Percentiles rank a stretch among this genome's conserved stretches.
These are phyloP conservation scores for Salix dunnii DNA, from an alignment of 345 rosid genomes.

Conservation along the genomic window DNA sequence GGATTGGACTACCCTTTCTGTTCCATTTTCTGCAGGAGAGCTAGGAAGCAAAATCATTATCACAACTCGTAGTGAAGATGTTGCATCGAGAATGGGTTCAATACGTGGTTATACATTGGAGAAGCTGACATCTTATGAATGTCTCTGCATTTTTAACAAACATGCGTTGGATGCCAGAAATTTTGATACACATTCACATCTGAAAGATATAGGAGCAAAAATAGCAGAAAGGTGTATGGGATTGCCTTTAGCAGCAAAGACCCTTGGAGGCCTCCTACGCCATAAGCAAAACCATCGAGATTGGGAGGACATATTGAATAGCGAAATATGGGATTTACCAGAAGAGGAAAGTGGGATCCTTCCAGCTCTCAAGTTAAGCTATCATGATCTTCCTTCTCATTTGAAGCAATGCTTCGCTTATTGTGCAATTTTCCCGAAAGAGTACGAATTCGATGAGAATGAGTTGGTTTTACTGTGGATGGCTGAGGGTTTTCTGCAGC, in stretches of 20 bases:
- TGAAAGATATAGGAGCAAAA: background rate
- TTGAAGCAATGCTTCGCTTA: conserved; percentile 23
- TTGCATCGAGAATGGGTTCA: conserved; percentile 5
- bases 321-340: conserved; percentile 27
- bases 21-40: too few relatives aligned
- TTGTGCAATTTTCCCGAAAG: conserved; percentile 21
- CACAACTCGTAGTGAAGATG: conserved; percentile 17
- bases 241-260: conserved; percentile 29
- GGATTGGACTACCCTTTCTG: too few relatives aligned
- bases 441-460: conserved; percentile 6
- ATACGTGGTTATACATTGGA: background rate
- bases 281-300: background rate
- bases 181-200: too few relatives aligned
- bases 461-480: conserved; percentile 1
- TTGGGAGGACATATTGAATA: conserved; percentile 15
- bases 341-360: conserved; percentile 9
- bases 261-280: conserved; percentile 23
- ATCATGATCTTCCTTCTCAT: conserved; percentile 18
- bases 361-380: conserved; percentile 21
- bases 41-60: conserved; percentile 11
- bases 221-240: conserved; percentile 25
- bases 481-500: background rate
- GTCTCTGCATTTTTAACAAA: too few relatives aligned
- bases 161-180: too few relatives aligned
- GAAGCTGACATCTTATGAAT: conserved; percentile 1